phyloP scores from a whole-genome alignment of 2,329 filamentous ascomycete species.

The Ceratocystis ficicola region DNA sequence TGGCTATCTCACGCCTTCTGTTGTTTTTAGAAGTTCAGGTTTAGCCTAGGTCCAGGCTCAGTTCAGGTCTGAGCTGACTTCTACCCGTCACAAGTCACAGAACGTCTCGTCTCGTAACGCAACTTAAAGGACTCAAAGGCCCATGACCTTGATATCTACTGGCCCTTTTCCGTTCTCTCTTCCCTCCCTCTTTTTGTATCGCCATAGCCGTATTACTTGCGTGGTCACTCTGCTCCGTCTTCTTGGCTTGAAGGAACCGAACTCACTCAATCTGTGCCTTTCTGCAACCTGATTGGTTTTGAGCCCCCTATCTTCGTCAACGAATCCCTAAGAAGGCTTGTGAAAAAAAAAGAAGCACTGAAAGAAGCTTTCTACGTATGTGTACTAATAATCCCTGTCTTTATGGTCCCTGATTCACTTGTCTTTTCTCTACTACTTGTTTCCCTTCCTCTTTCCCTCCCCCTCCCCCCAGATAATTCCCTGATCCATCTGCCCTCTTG shows the following conservation, averaged over 20 bases:
- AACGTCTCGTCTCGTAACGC: not conserved
- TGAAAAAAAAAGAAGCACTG: conserved; percentile 4
- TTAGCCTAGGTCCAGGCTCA: no score
- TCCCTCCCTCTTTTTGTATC: not conserved
- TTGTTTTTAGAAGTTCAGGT: not conserved
- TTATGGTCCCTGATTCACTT: conserved; percentile 8
- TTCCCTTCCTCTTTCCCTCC: not conserved
- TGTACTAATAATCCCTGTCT: not conserved
- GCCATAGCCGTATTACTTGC: no score
- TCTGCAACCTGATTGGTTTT: not conserved
- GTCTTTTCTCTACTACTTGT: not conserved
- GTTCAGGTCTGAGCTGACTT: not conserved
- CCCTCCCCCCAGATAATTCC: not conserved
- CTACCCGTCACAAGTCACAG: not conserved
- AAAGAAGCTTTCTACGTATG: conserved; percentile 6
- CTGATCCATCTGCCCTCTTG: conserved; percentile 1
- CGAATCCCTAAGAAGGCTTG: not conserved
- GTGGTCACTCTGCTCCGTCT: not conserved
- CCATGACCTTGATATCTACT: not conserved
- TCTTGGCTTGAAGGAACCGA: not conserved
- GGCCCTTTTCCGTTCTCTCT: not conserved
- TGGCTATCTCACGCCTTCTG: no score
- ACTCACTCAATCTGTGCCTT: not conserved
- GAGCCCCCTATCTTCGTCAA: not conserved
- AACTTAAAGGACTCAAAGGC: not conserved